phyloP scores from a whole-genome alignment of 495 filamentous ascomycete species.

The Elaphomyces granulatus region DNA sequence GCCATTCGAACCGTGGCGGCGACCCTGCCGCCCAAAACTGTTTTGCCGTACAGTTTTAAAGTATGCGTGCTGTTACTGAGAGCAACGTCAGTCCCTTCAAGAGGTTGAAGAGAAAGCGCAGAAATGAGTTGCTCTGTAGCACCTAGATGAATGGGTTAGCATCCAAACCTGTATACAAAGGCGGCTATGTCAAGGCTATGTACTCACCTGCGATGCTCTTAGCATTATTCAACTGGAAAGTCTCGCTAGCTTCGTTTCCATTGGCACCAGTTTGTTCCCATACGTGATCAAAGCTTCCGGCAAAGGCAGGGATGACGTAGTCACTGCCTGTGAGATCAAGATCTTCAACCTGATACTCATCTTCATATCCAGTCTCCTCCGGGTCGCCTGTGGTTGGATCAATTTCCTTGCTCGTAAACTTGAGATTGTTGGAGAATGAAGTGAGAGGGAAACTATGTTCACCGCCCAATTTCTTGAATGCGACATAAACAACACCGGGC shows the following conservation, averaged over 20 bases:
- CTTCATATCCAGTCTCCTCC: conserved; percentile 84
- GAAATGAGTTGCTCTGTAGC: conserved; percentile 84
- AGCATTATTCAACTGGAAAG: conserved; percentile 71
- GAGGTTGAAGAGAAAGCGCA: conserved; percentile 75
- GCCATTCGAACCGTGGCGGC: conserved; percentile 86
- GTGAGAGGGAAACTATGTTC: conserved; percentile 53
- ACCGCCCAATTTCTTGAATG: conserved; percentile 70
- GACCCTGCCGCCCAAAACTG: conserved; percentile 77
- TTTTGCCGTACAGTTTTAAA: conserved; percentile 92
- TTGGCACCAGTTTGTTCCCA: conserved; percentile 88
- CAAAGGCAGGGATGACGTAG: conserved; percentile 85
- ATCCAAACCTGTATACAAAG: conserved; percentile 2
- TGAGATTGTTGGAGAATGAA: conserved; percentile 82
- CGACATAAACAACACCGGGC: conserved; percentile 86
- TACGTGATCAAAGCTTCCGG: conserved; percentile 88
- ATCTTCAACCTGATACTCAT: conserved; percentile 95
- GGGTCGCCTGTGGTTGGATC: conserved; percentile 89
- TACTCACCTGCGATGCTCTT: conserved; percentile 85
- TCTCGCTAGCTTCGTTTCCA: conserved; percentile 83
- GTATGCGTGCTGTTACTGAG: conserved; percentile 82
- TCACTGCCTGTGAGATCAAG: conserved; percentile 84
- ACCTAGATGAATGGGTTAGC: conserved; percentile 44
- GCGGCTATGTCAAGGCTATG: not conserved
- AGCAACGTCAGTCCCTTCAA: conserved; percentile 85
- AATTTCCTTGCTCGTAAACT: conserved; percentile 96